Percentiles rank a stretch among this genome's conserved stretches.
phyloP scores from a whole-genome alignment of 495 filamentous ascomycete genomes.

The Talaromyces thailandensis region DNA sequence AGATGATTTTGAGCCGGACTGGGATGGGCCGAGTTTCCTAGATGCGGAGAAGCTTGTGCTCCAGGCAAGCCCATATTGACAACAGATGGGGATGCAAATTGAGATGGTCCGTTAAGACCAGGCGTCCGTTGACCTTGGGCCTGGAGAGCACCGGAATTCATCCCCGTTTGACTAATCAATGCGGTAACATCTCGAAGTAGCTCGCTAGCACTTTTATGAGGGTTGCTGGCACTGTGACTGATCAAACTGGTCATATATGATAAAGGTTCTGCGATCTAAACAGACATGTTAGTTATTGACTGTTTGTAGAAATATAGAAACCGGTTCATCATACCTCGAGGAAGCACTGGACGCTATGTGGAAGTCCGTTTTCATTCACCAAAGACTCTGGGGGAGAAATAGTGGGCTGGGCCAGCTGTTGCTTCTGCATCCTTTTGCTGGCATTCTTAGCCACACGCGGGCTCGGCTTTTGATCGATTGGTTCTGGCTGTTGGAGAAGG shows the following conservation, averaged over 20 bases:
- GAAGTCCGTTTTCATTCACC: conserved; percentile 54
- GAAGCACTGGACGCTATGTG: conserved; percentile 49
- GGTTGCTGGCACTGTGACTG: conserved; percentile 2
- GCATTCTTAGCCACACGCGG: conserved; percentile 56
- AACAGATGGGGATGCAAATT: conserved; percentile 45
- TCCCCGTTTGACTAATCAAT: neutral
- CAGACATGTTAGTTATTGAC: neutral
- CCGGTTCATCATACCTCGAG: conserved; percentile 46
- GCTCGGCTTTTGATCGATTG: conserved; percentile 56
- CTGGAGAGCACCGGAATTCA: conserved; percentile 20
- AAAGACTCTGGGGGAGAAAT: conserved; percentile 54
- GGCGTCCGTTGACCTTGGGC: conserved; percentile 26
- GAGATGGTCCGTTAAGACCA: conserved; percentile 29
- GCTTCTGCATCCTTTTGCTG: conserved; percentile 48
- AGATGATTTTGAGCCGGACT: conserved; percentile 38
- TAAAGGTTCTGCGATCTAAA: conserved; percentile 62
- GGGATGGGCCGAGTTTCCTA: conserved; percentile 36
- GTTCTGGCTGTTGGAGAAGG: conserved; percentile 37
- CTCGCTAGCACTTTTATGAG: conserved; percentile 2
- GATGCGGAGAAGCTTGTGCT: conserved; percentile 33
- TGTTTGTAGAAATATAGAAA: neutral
- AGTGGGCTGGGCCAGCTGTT: conserved; percentile 29
- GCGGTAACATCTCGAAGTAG: conserved; percentile 6
- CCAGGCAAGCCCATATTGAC: conserved; percentile 38
- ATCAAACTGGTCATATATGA: conserved; percentile 44